These are phyloP conservation scores for Auriscalpium microsporum DNA, from an alignment of 768 basidiomycete genomes.

Conservation along the genomic window DNA sequence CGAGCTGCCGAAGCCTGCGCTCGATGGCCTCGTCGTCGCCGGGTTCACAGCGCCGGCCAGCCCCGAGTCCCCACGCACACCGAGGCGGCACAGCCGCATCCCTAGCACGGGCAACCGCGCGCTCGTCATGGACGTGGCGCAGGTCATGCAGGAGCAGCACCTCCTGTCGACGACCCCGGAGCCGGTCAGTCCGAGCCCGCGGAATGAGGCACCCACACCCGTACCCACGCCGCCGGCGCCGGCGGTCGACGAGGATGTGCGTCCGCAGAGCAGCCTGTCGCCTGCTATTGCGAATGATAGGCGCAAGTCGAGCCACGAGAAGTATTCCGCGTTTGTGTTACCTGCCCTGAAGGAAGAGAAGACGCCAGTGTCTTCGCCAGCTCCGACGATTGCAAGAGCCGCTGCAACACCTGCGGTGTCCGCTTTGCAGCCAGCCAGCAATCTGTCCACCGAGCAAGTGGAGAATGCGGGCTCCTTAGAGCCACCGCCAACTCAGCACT, in stretches of 20 bases:
- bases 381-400: constrained; percentile 39
- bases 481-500: too few species aligned
- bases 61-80: constrained; percentile 15
- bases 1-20: constrained; percentile 2
- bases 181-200: neutral
- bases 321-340: constrained; percentile 51
- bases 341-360: constrained; percentile 63
- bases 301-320: constrained; percentile 60
- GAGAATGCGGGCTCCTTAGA: too few species aligned
- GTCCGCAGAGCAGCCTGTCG: constrained; percentile 5
- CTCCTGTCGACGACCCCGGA: neutral
- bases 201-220: neutral
- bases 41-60: constrained; percentile 23
- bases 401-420: constrained; percentile 4
- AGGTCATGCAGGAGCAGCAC: constrained; percentile 38
- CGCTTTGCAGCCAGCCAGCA: neutral
- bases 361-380: constrained; percentile 49
- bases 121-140: constrained; percentile 74
- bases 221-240: neutral
- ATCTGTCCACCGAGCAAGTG: too few species aligned
- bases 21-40: constrained; percentile 27
- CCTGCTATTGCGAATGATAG: constrained; percentile 37
- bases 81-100: constrained; percentile 44
- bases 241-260: constrained; percentile 3
- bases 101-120: constrained; percentile 63